Percentiles rank a stretch among this genome's conserved stretches.
Conservation (phyloP, 2,329 filamentous ascomycete genomes). For the Aspergillus sp. region DNA sequence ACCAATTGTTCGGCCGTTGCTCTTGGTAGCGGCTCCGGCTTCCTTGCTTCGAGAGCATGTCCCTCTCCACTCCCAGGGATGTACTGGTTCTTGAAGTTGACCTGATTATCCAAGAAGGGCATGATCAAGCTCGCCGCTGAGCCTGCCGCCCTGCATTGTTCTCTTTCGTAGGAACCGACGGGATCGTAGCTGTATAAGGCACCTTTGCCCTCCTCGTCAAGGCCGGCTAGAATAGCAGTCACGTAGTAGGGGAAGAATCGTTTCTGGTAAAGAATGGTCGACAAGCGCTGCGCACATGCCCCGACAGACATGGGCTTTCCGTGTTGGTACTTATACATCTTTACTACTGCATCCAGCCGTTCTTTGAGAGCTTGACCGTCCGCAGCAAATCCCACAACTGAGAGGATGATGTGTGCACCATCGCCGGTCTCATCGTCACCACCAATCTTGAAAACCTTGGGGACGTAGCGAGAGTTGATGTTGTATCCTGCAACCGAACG, state of each 20-base stretch:
- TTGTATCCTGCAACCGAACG: constrained; percentile 94
- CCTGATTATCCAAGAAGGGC: constrained; percentile 98
- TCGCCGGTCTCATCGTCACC: constrained; percentile 83
- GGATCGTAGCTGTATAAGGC: constrained; percentile 97
- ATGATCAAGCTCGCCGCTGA: constrained; percentile 94
- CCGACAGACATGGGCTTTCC: constrained; percentile 93
- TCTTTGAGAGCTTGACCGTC: constrained; percentile 94
- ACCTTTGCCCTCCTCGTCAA: constrained; percentile 92
- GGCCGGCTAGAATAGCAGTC: constrained; percentile 85
- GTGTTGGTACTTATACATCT: constrained; percentile 98
- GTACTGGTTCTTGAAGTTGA: constrained; percentile 99
- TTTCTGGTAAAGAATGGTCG: constrained; percentile 94
- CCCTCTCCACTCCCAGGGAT: constrained; percentile 81
- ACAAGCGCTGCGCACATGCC: constrained; percentile 91
- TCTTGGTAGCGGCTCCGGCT: constrained; percentile 65
- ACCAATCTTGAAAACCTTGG: constrained; percentile 97
- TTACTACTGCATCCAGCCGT: constrained; percentile 89
- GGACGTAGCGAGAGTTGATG: constrained; percentile 95
- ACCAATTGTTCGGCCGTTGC: constrained; percentile 81
- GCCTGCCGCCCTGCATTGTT: constrained; percentile 91
- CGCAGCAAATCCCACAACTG: constrained; percentile 92
- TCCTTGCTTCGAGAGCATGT: constrained; percentile 67
- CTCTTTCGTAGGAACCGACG: constrained; percentile 94
- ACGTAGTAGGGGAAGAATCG: constrained; percentile 99
- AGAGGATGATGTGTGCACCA: constrained; percentile 82